Evolutionary conservation across 192 early-diverging fungal genomes (phyloP), one percentile per base, ranked within the genome.

Genomic region (Dissophora globulifera): DNA sequence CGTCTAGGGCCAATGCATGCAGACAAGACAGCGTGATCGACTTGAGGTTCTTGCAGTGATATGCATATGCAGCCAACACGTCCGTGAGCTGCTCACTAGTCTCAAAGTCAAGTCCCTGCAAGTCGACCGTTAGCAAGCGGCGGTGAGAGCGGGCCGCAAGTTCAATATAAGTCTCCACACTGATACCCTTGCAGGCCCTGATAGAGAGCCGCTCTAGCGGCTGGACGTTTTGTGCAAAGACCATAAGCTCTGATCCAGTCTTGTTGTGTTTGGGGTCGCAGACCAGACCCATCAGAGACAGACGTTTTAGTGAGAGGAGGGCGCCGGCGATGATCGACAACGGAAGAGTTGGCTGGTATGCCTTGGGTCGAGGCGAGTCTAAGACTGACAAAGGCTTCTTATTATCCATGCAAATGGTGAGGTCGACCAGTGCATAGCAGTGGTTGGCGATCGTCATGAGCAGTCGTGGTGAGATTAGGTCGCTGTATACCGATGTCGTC

Each of bases 391-490:
- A 4, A 9, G 46, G 32, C 12, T 61, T n/a, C n/a, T n/a, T 76
- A 19, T 50, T 76, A 38, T 76, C 72, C 52, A 76, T 66, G 52
- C 72, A 76, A 17, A 76, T 61, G 0, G 57, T 76, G 4, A 76
- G 62, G 47, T 76, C 72, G 26, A 62, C 72, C 11, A 76, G 58
- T 6, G 72, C 72, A 55, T 50, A 67, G 46, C 72, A 76, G 41
- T 67, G 51, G 40, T 67, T 54, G 43, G 72, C 72, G 25, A 76
- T 66, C 4, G 72, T 66, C 23, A 67, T 49, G 12, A 76, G 72
- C 23, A 76, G 72, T 17, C 64, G 51, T 0, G 72, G 72, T 11
- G 72, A 76, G 45, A 76, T 46, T 58, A 67, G 61, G 6, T 67
- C 43, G 47, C 72, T 76, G 42, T 76, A 76, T 50, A 76, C 50